These are phyloP conservation scores for Exophiala aquamarina DNA, from an alignment of 2,329 filamentous ascomycete species.

Conservation along the genomic window DNA sequence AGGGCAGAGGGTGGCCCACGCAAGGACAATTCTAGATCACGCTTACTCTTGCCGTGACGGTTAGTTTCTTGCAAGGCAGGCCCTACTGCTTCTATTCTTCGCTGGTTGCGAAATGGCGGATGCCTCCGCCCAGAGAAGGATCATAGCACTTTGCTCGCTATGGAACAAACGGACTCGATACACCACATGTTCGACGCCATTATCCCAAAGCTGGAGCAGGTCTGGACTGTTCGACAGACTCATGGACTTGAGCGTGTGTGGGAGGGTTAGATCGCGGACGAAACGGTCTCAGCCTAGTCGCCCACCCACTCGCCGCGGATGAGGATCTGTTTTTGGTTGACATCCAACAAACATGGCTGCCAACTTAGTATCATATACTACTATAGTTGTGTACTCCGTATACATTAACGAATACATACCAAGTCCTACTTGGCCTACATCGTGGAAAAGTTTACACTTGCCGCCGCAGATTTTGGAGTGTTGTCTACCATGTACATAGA, in stretches of 20 bases:
- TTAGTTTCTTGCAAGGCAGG: conserved; percentile 4
- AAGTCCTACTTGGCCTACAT: too few species aligned
- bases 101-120: conserved; percentile 13
- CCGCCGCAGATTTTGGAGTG: too few species aligned
- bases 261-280: conserved; percentile 15
- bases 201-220: conserved; percentile 14
- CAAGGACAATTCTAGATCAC: conserved; percentile 12
- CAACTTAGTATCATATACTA: too few species aligned
- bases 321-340: conserved; percentile 8
- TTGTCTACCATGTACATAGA: too few species aligned
- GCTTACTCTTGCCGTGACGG: conserved; percentile 5
- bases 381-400: too few species aligned
- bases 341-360: too few species aligned
- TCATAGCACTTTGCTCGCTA: conserved; percentile 5
- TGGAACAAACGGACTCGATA: conserved; percentile 16
- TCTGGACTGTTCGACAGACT: conserved; percentile 9
- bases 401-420: too few species aligned
- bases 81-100: conserved; percentile 12
- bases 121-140: not conserved
- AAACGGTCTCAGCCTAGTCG: not conserved
- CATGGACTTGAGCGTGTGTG: conserved; percentile 4
- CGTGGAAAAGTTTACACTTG: too few species aligned
- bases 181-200: conserved; percentile 15
- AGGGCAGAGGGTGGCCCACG: not conserved
- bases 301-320: conserved; percentile 2